A percentile compares a stretch with the other conserved stretches of the same genome.
Evolutionary conservation across 306 rosid genomes (phyloP).

Genomic region (Cucurbita ficifolia): DNA sequence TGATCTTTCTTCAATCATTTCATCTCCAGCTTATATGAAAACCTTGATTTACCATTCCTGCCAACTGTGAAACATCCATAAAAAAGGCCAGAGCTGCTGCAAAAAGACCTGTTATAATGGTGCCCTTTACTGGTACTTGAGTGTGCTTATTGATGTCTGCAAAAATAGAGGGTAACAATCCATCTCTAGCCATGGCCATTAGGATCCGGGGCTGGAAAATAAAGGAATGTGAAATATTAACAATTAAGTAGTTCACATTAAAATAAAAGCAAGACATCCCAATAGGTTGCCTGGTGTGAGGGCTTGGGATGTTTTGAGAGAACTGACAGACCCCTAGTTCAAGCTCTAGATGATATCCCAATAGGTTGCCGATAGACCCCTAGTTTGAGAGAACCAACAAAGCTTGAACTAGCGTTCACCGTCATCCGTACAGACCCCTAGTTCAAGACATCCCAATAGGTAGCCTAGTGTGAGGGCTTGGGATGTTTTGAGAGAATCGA

Average conservation of each 20-base stretch:
- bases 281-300: not conserved
- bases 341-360: not conserved
- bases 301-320: not conserved
- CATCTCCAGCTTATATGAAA: not conserved
- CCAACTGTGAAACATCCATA: constrained; percentile 77
- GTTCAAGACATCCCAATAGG: too few relatives aligned
- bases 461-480: too few relatives aligned
- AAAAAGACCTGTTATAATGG: constrained; percentile 53
- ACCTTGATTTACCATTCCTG: constrained; percentile 65
- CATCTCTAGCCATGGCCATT: constrained; percentile 57
- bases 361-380: too few relatives aligned
- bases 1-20: not conserved
- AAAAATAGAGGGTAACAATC: constrained; percentile 41
- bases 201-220: constrained; percentile 39
- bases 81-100: constrained; percentile 56
- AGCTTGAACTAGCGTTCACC: too few relatives aligned
- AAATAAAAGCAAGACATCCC: not conserved
- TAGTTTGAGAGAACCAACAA: too few relatives aligned
- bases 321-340: not conserved
- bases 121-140: constrained; percentile 39
- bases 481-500: not conserved
- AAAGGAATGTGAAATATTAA: constrained; percentile 2
- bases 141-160: constrained; percentile 27
- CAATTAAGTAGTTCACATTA: not conserved
- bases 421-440: too few relatives aligned